Percentiles rank a stretch among this genome's conserved stretches.
Conservation (phyloP, 169 alveolate species). For the Cryptosporidium xiaoi region DNA sequence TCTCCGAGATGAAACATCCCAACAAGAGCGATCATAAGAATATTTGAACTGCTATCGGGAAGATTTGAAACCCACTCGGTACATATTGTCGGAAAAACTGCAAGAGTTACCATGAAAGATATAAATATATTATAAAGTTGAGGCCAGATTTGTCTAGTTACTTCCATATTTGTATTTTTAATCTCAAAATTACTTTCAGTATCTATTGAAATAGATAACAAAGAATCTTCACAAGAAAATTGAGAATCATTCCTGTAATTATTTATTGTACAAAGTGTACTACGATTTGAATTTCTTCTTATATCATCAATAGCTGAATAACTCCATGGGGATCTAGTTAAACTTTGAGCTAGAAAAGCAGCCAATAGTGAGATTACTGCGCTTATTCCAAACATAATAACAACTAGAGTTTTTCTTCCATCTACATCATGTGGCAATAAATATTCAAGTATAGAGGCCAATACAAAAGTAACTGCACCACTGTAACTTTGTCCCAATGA, state of each 20-base stretch:
- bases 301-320: slow-evolving; percentile 71
- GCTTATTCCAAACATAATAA: slow-evolving; percentile 42
- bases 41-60: slow-evolving; percentile 43
- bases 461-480: slow-evolving; percentile 41
- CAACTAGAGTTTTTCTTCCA: slow-evolving; percentile 42
- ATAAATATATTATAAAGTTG: slow-evolving; percentile 72
- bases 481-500: slow-evolving; percentile 67
- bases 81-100: slow-evolving; percentile 65
- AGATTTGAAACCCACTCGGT: slow-evolving; percentile 45
- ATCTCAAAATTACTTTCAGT: slow-evolving; percentile 37
- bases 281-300: slow-evolving; percentile 15
- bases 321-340: slow-evolving; percentile 63
- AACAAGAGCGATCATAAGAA: slow-evolving; percentile 25
- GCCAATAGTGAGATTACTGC: slow-evolving; percentile 40
- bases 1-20: slow-evolving; percentile 73
- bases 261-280: not conserved
- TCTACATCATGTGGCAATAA: slow-evolving; percentile 34
- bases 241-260: slow-evolving; percentile 20
- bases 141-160: slow-evolving; percentile 71
- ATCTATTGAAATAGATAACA: slow-evolving; percentile 50
- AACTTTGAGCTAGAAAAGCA: slow-evolving; percentile 64
- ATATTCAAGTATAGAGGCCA: slow-evolving; percentile 26
- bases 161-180: slow-evolving; percentile 37
- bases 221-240: slow-evolving; percentile 46
- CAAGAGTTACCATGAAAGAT: slow-evolving; percentile 64